Percentiles rank a stretch among this genome's conserved stretches.
phyloP scores from a whole-genome alignment of 768 basidiomycete species.

The Leucogyrophana mollusca region DNA sequence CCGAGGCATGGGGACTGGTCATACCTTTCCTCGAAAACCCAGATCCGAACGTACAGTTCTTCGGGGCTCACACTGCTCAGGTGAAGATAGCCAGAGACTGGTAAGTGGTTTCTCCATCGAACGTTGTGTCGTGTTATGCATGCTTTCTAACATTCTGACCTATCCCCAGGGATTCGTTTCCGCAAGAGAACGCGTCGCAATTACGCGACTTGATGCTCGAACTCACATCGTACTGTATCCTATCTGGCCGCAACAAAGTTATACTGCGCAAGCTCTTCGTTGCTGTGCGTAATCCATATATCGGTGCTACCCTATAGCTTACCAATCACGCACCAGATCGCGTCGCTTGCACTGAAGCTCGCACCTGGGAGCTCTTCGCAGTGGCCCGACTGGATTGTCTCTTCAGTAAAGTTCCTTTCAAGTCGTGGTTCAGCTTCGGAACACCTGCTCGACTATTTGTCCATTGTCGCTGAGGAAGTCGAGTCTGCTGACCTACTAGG shows the following conservation, averaged over 20 bases:
- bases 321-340: constrained; percentile 40
- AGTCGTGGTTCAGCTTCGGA: constrained; percentile 56
- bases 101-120: constrained; percentile 39
- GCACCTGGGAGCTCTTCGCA: constrained; percentile 43
- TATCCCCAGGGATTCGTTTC: constrained; percentile 67
- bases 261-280: constrained; percentile 88
- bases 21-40: constrained; percentile 69
- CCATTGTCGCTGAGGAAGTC: constrained; percentile 84
- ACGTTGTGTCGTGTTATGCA: constrained; percentile 3
- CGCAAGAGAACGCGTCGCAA: constrained; percentile 51
- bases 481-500: constrained; percentile 72
- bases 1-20: constrained; percentile 83
- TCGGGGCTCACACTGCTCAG: constrained; percentile 90
- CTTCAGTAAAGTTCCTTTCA: constrained; percentile 62
- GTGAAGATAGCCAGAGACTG: constrained; percentile 94
- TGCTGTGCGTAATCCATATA: constrained; percentile 59
- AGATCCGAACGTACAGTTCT: constrained; percentile 89
- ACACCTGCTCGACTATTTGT: constrained; percentile 69
- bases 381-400: constrained; percentile 79
- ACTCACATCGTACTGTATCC: constrained; percentile 64
- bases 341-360: constrained; percentile 70
- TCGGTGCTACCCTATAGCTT: not conserved
- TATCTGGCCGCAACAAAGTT: constrained; percentile 58
- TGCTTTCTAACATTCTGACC: not conserved
- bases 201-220: constrained; percentile 70